Conservation (phyloP, 257 asterid species). For the Solanum verrucosum region DNA sequence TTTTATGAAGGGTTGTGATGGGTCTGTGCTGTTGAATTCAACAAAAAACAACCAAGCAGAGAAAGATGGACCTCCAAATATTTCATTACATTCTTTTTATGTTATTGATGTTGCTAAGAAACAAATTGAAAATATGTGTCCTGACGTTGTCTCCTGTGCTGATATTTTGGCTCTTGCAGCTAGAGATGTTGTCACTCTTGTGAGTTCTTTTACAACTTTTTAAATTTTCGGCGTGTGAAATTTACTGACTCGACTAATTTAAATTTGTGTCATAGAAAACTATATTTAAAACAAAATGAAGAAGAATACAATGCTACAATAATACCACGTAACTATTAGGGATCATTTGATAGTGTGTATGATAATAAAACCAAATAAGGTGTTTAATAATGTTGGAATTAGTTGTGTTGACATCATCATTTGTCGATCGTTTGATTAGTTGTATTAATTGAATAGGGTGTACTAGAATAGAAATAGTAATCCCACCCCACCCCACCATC, state of each 20-base stretch:
- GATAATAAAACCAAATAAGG: not conserved
- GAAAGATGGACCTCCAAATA: constrained; percentile 74
- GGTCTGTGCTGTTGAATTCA: constrained; percentile 61
- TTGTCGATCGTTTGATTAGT: not conserved
- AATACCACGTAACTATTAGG: not conserved
- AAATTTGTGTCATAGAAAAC: not conserved
- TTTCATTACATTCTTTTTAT: constrained; percentile 80
- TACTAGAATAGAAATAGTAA: not conserved
- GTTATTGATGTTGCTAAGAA: constrained; percentile 62
- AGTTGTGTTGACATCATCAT: not conserved
- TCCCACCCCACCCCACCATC: not conserved
- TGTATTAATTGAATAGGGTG: not conserved
- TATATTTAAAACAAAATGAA: not conserved
- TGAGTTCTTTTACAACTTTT: constrained; percentile 14
- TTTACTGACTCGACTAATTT: not conserved
- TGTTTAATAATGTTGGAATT: not conserved
- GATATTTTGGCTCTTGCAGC: constrained; percentile 80
- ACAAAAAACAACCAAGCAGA: constrained; percentile 43
- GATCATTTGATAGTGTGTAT: not conserved
- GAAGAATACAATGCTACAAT: not conserved
- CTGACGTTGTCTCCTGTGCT: constrained; percentile 86
- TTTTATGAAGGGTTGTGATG: constrained; percentile 72
- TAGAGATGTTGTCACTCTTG: constrained; percentile 67
- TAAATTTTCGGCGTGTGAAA: not conserved
- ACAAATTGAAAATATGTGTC: constrained; percentile 53